Evolutionary conservation across 2,329 filamentous ascomycete genomes (phyloP).

Genomic region (Diplodia intermedia): DNA sequence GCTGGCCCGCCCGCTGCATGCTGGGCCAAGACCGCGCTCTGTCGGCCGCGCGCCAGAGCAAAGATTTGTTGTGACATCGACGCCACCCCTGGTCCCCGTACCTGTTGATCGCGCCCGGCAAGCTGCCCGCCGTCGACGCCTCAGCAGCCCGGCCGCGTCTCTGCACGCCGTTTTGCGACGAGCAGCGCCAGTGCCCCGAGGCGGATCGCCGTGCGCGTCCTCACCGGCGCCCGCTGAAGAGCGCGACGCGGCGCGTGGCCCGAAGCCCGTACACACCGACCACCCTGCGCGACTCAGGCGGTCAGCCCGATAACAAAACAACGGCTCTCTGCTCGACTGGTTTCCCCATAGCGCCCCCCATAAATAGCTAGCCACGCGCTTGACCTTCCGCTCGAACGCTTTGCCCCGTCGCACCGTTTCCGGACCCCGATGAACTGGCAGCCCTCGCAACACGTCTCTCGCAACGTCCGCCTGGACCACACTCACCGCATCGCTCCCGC

Average conservation of each 20-base stretch:
- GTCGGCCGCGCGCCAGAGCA: slow-evolving; percentile 17
- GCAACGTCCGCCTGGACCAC: slow-evolving; percentile 6
- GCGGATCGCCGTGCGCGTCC: background rate
- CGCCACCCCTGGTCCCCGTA: slow-evolving; percentile 17
- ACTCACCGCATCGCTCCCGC: slow-evolving; percentile 15
- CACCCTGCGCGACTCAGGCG: slow-evolving; percentile 25
- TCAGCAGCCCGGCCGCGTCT: background rate
- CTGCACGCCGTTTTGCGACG: background rate
- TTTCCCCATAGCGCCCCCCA: slow-evolving; percentile 16
- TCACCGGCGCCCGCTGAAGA: slow-evolving; percentile 13
- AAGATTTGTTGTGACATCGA: slow-evolving; percentile 4
- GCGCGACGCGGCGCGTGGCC: background rate
- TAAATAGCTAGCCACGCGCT: slow-evolving; percentile 28
- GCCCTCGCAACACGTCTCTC: background rate
- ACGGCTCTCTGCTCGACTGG: slow-evolving; percentile 4
- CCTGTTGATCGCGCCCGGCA: slow-evolving; percentile 20
- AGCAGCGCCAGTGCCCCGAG: background rate
- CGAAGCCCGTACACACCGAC: background rate
- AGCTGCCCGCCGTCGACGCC: background rate
- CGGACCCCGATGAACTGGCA: slow-evolving; percentile 28
- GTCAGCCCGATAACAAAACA: slow-evolving; percentile 26
- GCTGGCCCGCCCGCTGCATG: background rate
- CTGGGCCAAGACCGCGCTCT: slow-evolving; percentile 8
- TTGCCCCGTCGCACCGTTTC: slow-evolving; percentile 24
- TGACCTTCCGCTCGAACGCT: slow-evolving; percentile 12